phyloP scores from a whole-genome alignment of 2,329 filamentous ascomycete species.

The Diplodia mutila region DNA sequence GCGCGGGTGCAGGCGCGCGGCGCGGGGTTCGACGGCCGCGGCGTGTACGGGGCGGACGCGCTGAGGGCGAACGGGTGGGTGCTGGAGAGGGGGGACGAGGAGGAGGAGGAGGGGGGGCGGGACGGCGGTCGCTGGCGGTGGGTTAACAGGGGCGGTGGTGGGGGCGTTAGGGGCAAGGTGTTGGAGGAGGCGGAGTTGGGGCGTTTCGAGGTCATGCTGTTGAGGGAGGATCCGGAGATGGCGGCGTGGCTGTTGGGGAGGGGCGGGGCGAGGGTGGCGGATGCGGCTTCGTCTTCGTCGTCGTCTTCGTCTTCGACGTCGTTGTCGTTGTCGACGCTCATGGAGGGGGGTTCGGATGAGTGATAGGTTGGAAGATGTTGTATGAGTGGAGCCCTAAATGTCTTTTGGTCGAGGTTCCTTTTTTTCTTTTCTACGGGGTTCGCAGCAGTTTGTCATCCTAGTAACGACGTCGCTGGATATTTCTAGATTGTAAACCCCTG shows the following conservation, averaged over 20 bases:
- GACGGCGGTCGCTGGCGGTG: not conserved
- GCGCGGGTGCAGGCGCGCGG: slow-evolving; percentile 22
- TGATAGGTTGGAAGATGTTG: not conserved
- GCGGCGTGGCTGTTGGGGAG: slow-evolving; percentile 7
- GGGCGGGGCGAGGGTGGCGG: slow-evolving; percentile 17
- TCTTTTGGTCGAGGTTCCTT: not conserved
- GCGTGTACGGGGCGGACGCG: slow-evolving; percentile 23
- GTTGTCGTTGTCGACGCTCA: not conserved
- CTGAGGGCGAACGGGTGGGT: slow-evolving; percentile 15
- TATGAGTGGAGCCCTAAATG: too few relatives aligned
- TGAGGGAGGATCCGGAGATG: slow-evolving; percentile 8
- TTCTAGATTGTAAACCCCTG: not conserved
- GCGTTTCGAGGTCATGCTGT: slow-evolving; percentile 13
- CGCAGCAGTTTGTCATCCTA: not conserved
- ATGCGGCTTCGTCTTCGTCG: not conserved
- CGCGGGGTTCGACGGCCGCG: slow-evolving; percentile 19
- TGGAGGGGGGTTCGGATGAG: not conserved
- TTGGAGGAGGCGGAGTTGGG: slow-evolving; percentile 22
- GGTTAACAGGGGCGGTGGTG: not conserved
- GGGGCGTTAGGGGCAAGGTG: not conserved
- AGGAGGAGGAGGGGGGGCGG: not conserved
- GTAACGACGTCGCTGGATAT: not conserved
- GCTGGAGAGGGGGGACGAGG: not conserved
- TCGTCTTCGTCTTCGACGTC: not conserved
- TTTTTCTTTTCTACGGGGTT: not conserved